phyloP scores from a whole-genome alignment of 495 filamentous ascomycete genomes.

The Trichocladium antarcticum region DNA sequence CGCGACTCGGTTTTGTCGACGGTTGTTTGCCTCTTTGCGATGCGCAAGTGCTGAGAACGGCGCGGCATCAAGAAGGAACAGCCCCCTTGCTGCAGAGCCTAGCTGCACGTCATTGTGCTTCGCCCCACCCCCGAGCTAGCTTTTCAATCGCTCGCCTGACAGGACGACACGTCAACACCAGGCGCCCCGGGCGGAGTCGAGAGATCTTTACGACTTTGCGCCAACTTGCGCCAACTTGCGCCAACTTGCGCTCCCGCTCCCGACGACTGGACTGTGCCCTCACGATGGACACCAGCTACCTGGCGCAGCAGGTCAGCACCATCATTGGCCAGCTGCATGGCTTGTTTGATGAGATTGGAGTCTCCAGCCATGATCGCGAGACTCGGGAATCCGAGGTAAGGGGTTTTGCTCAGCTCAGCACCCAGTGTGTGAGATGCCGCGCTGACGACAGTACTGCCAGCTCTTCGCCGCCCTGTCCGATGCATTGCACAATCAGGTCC shows the following conservation, averaged over 20 bases:
- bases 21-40: slow-evolving; percentile 4
- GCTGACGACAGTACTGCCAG: slow-evolving; percentile 36
- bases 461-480: slow-evolving; percentile 81
- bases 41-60: slow-evolving; percentile 2
- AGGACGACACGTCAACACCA: slow-evolving; percentile 6
- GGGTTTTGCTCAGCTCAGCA: neutral
- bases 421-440: neutral
- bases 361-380: slow-evolving; percentile 81
- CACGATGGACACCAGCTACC: slow-evolving; percentile 77
- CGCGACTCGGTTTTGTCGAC: neutral
- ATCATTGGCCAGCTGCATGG: slow-evolving; percentile 85
- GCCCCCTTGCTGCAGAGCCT: slow-evolving; percentile 14
- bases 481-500: slow-evolving; percentile 74
- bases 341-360: slow-evolving; percentile 92
- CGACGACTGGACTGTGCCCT: neutral
- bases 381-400: slow-evolving; percentile 70
- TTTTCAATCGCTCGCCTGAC: slow-evolving; percentile 9
- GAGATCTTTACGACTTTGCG: neutral
- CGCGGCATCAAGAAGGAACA: slow-evolving; percentile 13
- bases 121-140: slow-evolving; percentile 20
- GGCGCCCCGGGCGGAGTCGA: neutral
- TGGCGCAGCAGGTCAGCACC: slow-evolving; percentile 85
- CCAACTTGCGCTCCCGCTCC: neutral
- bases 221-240: neutral
- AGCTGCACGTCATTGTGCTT: slow-evolving; percentile 26